Percentiles rank a stretch among this genome's conserved stretches.
These are phyloP conservation scores for Chrysoporthe austroafricana DNA, from an alignment of 2,329 filamentous ascomycete species.

Conservation along the genomic window DNA sequence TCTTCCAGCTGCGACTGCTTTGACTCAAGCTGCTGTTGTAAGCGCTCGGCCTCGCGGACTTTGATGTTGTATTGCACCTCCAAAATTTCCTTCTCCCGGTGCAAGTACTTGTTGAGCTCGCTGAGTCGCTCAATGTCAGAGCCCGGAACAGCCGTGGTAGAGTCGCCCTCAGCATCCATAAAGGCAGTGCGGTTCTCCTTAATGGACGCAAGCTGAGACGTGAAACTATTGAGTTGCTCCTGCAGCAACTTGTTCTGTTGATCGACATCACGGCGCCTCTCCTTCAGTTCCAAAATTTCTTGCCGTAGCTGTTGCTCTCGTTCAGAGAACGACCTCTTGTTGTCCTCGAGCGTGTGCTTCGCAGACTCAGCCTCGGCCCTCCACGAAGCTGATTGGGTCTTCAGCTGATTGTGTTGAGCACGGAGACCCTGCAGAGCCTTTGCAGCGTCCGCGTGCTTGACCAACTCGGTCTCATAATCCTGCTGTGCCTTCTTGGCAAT, in stretches of 20 bases:
- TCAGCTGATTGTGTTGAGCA: slow-evolving; percentile 78
- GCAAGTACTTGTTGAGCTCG: slow-evolving; percentile 88
- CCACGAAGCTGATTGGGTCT: slow-evolving; percentile 74
- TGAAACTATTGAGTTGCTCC: slow-evolving; percentile 83
- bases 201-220: slow-evolving; percentile 75
- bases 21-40: slow-evolving; percentile 90
- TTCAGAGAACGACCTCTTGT: slow-evolving; percentile 86
- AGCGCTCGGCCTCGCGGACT: slow-evolving; percentile 81
- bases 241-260: slow-evolving; percentile 91
- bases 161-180: slow-evolving; percentile 56
- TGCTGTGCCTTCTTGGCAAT: slow-evolving; percentile 93
- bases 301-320: slow-evolving; percentile 79
- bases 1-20: slow-evolving; percentile 88
- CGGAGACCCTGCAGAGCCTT: slow-evolving; percentile 80
- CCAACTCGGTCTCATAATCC: slow-evolving; percentile 90
- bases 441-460: slow-evolving; percentile 95
- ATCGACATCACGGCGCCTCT: slow-evolving; percentile 80
- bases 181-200: slow-evolving; percentile 72
- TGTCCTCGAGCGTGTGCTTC: slow-evolving; percentile 76
- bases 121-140: slow-evolving; percentile 76
- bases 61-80: slow-evolving; percentile 96
- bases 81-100: slow-evolving; percentile 95
- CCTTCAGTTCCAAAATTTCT: slow-evolving; percentile 78
- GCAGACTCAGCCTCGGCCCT: slow-evolving; percentile 85
- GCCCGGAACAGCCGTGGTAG: slow-evolving; percentile 55